Conservation (phyloP, 1,139 yeast species). For the Blastobotrys illinoisensis region DNA sequence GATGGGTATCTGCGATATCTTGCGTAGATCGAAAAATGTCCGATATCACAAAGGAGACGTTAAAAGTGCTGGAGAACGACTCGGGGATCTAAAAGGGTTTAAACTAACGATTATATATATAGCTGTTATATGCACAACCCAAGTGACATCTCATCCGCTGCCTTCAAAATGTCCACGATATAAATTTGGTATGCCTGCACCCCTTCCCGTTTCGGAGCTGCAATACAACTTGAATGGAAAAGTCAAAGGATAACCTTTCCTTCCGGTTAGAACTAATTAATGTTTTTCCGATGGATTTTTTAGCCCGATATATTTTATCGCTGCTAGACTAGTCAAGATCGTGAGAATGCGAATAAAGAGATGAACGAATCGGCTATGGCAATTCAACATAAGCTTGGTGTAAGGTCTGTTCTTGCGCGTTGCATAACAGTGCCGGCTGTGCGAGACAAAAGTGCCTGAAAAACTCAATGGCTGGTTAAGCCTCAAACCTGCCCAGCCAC, state of each 20-base stretch:
- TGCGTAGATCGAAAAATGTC: neutral
- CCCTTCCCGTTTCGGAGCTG: neutral
- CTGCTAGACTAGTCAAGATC: neutral
- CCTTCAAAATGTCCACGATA: neutral
- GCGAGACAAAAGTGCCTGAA: neutral
- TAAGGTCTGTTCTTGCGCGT: neutral
- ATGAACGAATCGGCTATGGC: neutral
- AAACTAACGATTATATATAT: neutral
- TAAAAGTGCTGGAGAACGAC: no score
- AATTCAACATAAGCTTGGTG: neutral
- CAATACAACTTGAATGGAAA: neutral
- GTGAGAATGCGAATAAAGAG: neutral
- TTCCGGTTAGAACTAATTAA: no score
- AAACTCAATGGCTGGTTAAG: neutral
- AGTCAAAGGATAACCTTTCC: neutral
- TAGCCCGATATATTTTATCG: no score
- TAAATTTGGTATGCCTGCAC: neutral
- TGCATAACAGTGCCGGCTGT: neutral
- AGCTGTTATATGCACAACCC: neutral
- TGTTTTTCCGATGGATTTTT: no score
- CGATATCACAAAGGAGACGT: neutral
- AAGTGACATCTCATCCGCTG: neutral
- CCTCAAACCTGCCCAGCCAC: neutral
- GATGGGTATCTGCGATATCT: neutral
- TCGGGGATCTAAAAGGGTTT: no score